A percentile compares a stretch with the other conserved stretches of the same genome.
These are phyloP conservation scores for Agroathelia rolfsii DNA, from an alignment of 1,284 basidiomycete species.

Conservation along the genomic window DNA sequence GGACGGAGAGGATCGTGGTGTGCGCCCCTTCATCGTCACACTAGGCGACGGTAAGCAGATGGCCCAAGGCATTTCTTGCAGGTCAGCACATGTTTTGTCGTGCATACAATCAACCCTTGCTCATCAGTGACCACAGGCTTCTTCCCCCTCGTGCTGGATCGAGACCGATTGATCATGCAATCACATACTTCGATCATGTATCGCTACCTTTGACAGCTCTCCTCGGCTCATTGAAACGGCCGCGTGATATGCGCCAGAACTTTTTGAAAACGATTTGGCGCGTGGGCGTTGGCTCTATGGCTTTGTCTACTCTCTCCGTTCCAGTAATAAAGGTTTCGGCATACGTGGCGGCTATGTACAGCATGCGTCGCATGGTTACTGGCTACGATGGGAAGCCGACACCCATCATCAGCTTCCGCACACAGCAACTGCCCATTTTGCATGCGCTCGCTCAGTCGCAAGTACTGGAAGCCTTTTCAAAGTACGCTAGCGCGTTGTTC, in stretches of 20 bases:
- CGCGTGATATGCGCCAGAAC: slow-evolving; percentile 17
- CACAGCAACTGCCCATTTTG: slow-evolving; percentile 9
- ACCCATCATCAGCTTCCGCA: slow-evolving; percentile 12
- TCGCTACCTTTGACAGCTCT: slow-evolving; percentile 25
- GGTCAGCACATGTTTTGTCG: slow-evolving; percentile 13
- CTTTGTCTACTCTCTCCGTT: slow-evolving; percentile 22
- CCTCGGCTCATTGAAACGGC: slow-evolving; percentile 21
- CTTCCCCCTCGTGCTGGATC: slow-evolving; percentile 27
- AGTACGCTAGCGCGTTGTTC: slow-evolving; percentile 1
- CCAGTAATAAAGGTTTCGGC: slow-evolving; percentile 22
- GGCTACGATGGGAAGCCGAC: too few species aligned
- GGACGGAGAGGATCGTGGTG: slow-evolving; percentile 15
- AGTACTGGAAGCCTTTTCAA: slow-evolving; percentile 1
- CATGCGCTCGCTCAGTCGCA: slow-evolving; percentile 6
- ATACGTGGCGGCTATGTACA: slow-evolving; percentile 30
- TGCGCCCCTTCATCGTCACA: slow-evolving; percentile 19
- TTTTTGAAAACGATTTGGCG: slow-evolving; percentile 27
- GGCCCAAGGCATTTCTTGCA: slow-evolving; percentile 17
- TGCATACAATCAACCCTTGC: background rate
- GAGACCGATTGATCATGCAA: slow-evolving; percentile 25
- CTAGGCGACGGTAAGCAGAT: slow-evolving; percentile 20
- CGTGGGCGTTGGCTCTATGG: slow-evolving; percentile 28
- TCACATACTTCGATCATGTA: slow-evolving; percentile 32
- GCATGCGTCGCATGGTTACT: slow-evolving; percentile 26
- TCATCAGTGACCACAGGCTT: slow-evolving; percentile 17